Percentiles rank a stretch among this genome's conserved stretches.
These are phyloP conservation scores for Zalaria obscura DNA, from an alignment of 2,329 filamentous ascomycete species.

Conservation along the genomic window DNA sequence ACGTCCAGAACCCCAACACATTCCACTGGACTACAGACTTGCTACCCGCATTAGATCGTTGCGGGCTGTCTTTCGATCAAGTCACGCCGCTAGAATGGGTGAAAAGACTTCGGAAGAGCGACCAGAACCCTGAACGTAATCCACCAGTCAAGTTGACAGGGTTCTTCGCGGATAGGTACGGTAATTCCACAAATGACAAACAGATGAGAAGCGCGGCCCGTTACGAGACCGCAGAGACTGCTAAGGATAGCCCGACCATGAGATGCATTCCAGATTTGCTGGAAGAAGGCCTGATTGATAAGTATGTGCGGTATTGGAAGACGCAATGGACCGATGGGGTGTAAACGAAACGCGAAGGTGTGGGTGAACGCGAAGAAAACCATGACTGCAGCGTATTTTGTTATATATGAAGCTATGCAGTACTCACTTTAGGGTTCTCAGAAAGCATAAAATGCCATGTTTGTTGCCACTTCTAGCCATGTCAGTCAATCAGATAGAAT, in stretches of 20 bases:
- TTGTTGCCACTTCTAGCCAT: too few relatives aligned
- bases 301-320: conserved; percentile 11
- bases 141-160: conserved; percentile 18
- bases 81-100: conserved; percentile 12
- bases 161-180: conserved; percentile 17
- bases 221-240: conserved; percentile 10
- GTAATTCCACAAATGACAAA: conserved; percentile 2
- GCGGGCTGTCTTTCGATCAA: conserved; percentile 9
- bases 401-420: too few relatives aligned
- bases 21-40: conserved; percentile 40
- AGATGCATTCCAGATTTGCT: conserved; percentile 8
- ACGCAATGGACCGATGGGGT: conserved; percentile 5
- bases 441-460: too few relatives aligned
- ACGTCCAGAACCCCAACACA: conserved; percentile 33
- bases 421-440: too few relatives aligned
- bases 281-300: conserved; percentile 9
- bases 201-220: conserved; percentile 6
- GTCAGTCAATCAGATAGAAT: too few relatives aligned
- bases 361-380: too few relatives aligned
- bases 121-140: conserved; percentile 14
- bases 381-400: too few relatives aligned
- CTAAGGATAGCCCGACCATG: conserved; percentile 7
- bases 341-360: too few relatives aligned
- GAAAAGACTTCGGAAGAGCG: conserved; percentile 8
- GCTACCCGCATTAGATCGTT: conserved; percentile 30